Conservation (phyloP, 495 filamentous ascomycete species). For the Podospora pseudocomata region DNA sequence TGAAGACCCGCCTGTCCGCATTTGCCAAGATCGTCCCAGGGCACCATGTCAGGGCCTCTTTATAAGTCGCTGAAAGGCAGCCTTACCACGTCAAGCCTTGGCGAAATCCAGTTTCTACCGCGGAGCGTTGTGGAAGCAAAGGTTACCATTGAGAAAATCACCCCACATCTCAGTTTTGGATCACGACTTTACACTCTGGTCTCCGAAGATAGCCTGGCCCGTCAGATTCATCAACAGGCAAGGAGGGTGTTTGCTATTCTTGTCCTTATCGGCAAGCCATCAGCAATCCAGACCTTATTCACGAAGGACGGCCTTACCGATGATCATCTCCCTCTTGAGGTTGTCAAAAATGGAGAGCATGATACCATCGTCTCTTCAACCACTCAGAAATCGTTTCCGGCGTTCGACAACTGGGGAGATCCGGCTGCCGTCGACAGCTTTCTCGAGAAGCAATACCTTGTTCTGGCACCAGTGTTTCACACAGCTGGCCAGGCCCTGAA, state of each 20-base stretch:
- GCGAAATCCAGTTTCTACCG: not conserved
- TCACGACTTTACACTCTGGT: not conserved
- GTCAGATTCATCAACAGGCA: conserved; percentile 8
- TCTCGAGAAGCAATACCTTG: conserved; percentile 12
- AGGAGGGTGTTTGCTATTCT: conserved; percentile 12
- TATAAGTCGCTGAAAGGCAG: not conserved
- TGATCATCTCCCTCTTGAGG: conserved; percentile 4
- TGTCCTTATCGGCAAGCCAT: conserved; percentile 6
- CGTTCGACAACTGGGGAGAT: conserved; percentile 5
- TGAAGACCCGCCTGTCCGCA: not conserved
- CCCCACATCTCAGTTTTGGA: not conserved
- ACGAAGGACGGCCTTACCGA: conserved; percentile 10
- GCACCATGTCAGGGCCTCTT: not conserved
- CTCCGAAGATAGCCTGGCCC: not conserved
- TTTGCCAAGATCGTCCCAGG: not conserved
- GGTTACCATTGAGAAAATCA: not conserved
- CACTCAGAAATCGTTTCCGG: not conserved
- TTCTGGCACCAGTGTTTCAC: conserved; percentile 10
- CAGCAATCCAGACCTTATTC: conserved; percentile 6
- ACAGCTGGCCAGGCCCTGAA: not conserved
- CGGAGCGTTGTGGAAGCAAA: not conserved
- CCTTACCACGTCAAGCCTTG: not conserved
- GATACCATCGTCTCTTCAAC: not conserved
- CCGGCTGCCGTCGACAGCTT: conserved; percentile 2
- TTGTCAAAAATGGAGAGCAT: not conserved